Conservation (phyloP, 2,329 filamentous ascomycete species). For the Ambrosiella beaveri region DNA sequence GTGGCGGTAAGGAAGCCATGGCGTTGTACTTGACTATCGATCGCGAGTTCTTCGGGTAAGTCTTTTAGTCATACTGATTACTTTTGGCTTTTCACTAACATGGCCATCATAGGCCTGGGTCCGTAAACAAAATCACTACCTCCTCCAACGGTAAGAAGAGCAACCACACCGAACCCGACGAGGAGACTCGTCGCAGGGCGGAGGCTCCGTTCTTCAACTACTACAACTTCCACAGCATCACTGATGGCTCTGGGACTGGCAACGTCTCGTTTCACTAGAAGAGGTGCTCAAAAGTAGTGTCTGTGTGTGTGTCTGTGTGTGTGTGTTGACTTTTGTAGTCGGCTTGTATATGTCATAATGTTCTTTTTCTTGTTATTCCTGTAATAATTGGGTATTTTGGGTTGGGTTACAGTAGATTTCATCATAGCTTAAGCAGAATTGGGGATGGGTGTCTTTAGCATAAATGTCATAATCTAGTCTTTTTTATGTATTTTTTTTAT, state of each 20-base stretch:
- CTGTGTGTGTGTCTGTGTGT: not conserved
- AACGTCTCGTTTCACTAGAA: slow-evolving; percentile 33
- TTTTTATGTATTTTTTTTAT: no score
- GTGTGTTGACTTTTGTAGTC: no score
- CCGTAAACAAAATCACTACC: slow-evolving; percentile 26
- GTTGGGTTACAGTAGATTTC: no score
- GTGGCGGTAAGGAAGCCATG: slow-evolving; percentile 67
- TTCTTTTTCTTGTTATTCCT: no score
- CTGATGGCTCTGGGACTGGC: slow-evolving; percentile 30
- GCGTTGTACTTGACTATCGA: slow-evolving; percentile 74
- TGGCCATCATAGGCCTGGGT: slow-evolving; percentile 25
- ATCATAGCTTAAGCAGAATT: no score
- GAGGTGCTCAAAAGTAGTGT: not conserved
- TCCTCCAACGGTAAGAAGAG: slow-evolving; percentile 29
- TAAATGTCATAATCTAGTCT: no score
- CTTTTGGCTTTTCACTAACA: slow-evolving; percentile 11
- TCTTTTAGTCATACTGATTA: slow-evolving; percentile 6
- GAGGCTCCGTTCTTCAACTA: slow-evolving; percentile 34
- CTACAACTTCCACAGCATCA: slow-evolving; percentile 34
- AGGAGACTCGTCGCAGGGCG: slow-evolving; percentile 31
- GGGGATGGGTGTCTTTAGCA: no score
- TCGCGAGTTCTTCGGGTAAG: slow-evolving; percentile 70
- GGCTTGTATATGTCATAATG: no score
- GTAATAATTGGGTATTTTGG: no score
- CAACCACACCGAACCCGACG: slow-evolving; percentile 32